Conservation (phyloP, 768 basidiomycete genomes). For the Lactarius quietus region DNA sequence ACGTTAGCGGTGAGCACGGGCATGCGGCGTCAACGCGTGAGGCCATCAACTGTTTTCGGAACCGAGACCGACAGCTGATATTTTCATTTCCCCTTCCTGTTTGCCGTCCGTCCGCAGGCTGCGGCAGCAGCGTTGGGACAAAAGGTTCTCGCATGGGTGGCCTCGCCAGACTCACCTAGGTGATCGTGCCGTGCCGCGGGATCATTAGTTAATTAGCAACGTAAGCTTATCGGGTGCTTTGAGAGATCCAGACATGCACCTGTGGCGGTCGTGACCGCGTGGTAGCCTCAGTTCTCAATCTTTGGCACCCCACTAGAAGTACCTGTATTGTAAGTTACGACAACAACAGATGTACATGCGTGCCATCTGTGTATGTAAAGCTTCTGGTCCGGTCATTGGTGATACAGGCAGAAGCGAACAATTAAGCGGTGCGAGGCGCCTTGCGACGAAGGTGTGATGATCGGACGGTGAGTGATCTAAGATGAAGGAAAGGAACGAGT, state of each 20-base stretch:
- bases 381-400: not conserved
- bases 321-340: not conserved
- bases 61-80: too few species aligned
- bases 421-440: not conserved
- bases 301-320: not conserved
- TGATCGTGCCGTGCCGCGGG: not conserved
- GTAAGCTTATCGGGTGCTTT: not conserved
- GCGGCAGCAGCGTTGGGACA: not conserved
- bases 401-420: not conserved
- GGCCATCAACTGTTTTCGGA: too few species aligned
- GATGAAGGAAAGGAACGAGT: not conserved
- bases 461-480: too few species aligned
- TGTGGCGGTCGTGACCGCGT: not conserved
- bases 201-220: not conserved
- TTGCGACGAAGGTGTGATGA: slow-evolving; percentile 2
- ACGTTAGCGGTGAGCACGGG: not conserved
- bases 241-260: too few species aligned
- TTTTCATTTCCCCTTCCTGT: not conserved
- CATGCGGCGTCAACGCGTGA: not conserved
- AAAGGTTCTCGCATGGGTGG: not conserved
- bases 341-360: not conserved
- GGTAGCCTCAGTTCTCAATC: slow-evolving; percentile 12
- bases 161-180: not conserved
- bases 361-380: not conserved
- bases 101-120: not conserved